Base-by-base conservation (phyloP, 2,329 filamentous ascomycete species). In the Cercospora zeina region DNA sequence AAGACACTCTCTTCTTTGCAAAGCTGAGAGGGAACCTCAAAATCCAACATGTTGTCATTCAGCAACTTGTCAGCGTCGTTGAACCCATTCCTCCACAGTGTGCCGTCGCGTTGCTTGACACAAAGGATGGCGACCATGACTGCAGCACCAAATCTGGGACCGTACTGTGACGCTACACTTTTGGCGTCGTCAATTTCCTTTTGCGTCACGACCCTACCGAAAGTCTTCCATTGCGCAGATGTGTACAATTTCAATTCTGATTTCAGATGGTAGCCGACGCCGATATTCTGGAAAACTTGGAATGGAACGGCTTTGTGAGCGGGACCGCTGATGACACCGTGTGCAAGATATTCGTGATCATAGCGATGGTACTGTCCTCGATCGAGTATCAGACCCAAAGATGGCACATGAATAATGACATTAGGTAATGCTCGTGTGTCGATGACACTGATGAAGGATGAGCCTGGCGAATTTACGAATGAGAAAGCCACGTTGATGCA, bases 371-470 rank as follows among this genome's bases (percentile, higher is more conserved):
- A n/a, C n/a, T n/a, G n/a, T 1, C 5, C 11, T 9, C 2, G 4
- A 19, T 24, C 42, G 8, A 54, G 9, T 14, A 54, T 24, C 13
- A 37, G 36, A 10, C 31, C 21, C 9, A 62, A 34, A 13, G 30
- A 24, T 7, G 36, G 54, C 14, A 58, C 54, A n/a, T 62, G 60
- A 11, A 58, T 16, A 27, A 62, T 58, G 4, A 21, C 14, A 27
- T 62, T 62, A 9, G 21, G 11, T 9, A 62, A 30, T 24, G 31
- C 49, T 49, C 27, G 59, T 2, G 61, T 62, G 45, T 62, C 61
- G 24, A 62, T 59, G 19, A 62, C 39, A 19, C 55, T 56, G 55
- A 62, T 62, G 33, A 34, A 55, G 14, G n/a, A 37, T 16, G 36
- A 1, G 36, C 36, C 14, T 8, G 5, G 1, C 8, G 4, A 16